These are phyloP conservation scores for Aspergillus bertholletiae DNA, from an alignment of 495 filamentous ascomycete species.

Conservation along the genomic window DNA sequence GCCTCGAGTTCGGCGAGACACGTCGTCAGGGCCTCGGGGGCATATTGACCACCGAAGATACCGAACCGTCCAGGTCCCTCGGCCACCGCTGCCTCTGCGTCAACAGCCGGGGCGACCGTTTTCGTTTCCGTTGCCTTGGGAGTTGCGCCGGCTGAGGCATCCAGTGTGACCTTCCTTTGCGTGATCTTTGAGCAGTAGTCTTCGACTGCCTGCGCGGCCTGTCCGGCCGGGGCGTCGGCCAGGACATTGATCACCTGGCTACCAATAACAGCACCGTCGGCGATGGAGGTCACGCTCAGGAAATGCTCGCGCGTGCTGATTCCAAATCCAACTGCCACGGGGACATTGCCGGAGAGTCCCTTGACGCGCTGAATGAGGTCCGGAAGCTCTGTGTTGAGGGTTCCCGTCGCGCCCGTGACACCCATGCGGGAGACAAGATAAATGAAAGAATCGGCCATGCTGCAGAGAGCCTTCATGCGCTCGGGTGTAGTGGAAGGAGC, in stretches of 20 bases:
- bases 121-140: too few relatives aligned
- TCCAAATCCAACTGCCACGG: constrained; percentile 90
- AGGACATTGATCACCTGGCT: constrained; percentile 86
- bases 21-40: constrained; percentile 96
- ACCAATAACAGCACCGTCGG: constrained; percentile 97
- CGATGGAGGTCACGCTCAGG: constrained; percentile 71
- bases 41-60: constrained; percentile 96
- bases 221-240: constrained; percentile 62
- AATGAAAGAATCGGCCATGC: constrained; percentile 97
- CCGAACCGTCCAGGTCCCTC: constrained; percentile 75
- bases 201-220: constrained; percentile 71
- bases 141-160: constrained; percentile 33
- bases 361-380: constrained; percentile 83
- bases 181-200: constrained; percentile 82
- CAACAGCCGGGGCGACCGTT: constrained; percentile 55
- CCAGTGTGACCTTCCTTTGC: constrained; percentile 34
- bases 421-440: constrained; percentile 99
- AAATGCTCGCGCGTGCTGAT: constrained; percentile 96
- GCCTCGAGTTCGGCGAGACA: constrained; percentile 85
- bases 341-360: constrained; percentile 80
- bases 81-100: constrained; percentile 56
- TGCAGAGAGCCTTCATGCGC: constrained; percentile 92
- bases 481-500: constrained; percentile 88
- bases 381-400: constrained; percentile 73
- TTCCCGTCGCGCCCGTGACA: constrained; percentile 86